Conservation (phyloP, 78 protist genomes). For the Bodo saltans region DNA sequence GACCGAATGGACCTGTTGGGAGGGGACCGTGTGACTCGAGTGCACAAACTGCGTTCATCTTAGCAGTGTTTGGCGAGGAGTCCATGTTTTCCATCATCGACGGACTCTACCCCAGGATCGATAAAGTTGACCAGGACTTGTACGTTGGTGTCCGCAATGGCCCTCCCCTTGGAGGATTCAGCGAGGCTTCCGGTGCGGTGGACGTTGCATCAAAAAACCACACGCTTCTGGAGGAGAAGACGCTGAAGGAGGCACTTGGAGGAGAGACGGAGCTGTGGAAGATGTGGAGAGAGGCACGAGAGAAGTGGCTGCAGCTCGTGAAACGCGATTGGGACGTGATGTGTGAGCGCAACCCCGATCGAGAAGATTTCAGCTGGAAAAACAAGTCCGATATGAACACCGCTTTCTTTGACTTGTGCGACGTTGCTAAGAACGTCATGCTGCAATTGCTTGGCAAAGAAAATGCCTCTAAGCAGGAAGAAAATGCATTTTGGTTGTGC, state of each 20-base stretch:
- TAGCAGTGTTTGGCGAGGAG: too few species aligned
- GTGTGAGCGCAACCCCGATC: background rate
- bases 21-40: too few species aligned
- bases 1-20: too few species aligned
- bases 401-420: conserved; percentile 11
- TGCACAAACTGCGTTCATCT: too few species aligned
- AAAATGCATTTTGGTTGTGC: background rate
- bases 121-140: too few species aligned
- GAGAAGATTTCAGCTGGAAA: background rate
- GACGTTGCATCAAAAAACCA: background rate
- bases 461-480: background rate
- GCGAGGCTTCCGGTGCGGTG: background rate
- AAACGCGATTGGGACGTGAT: background rate
- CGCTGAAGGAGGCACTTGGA: background rate
- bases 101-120: too few species aligned
- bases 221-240: background rate
- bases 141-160: too few species aligned
- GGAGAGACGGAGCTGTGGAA: background rate
- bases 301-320: background rate
- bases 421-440: background rate
- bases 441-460: background rate
- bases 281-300: background rate
- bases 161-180: background rate
- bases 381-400: background rate
- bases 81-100: too few species aligned